These are phyloP conservation scores for Vinca minor DNA, from an alignment of 257 asterid species.

Conservation along the genomic window DNA sequence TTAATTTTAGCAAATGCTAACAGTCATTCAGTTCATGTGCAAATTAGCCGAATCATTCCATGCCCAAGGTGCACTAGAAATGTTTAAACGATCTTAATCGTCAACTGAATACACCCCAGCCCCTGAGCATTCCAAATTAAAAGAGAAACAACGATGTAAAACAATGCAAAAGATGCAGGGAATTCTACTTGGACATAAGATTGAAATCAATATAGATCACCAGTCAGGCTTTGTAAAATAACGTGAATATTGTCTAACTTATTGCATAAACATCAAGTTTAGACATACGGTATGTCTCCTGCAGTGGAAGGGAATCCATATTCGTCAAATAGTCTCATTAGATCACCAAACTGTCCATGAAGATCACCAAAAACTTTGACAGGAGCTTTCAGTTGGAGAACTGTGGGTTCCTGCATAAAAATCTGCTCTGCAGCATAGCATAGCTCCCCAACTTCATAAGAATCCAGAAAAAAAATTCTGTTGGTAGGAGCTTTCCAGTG, in stretches of 20 bases:
- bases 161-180: background rate
- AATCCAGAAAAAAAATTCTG: constrained; percentile 90
- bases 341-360: constrained; percentile 98
- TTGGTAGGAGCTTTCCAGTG: constrained; percentile 90
- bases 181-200: background rate
- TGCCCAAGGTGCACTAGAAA: background rate
- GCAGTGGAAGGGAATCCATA: constrained; percentile 99
- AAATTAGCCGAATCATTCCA: background rate
- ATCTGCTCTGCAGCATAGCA: constrained; percentile 98
- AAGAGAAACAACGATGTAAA: background rate
- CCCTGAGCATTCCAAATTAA: background rate
- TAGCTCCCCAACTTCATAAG: constrained; percentile 96
- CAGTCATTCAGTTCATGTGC: background rate
- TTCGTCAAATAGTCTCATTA: constrained; percentile 97
- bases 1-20: background rate
- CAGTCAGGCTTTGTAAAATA: background rate
- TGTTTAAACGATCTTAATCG: background rate
- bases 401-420: constrained; percentile 93
- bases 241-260: background rate
- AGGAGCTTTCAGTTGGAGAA: constrained; percentile 97
- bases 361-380: constrained; percentile 97
- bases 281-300: constrained; percentile 92
- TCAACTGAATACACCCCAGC: background rate
- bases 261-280: constrained; percentile 8
- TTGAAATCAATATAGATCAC: background rate